These are phyloP conservation scores for Penicillium capsulatum DNA, from an alignment of 2,329 filamentous ascomycete species.

Conservation along the genomic window DNA sequence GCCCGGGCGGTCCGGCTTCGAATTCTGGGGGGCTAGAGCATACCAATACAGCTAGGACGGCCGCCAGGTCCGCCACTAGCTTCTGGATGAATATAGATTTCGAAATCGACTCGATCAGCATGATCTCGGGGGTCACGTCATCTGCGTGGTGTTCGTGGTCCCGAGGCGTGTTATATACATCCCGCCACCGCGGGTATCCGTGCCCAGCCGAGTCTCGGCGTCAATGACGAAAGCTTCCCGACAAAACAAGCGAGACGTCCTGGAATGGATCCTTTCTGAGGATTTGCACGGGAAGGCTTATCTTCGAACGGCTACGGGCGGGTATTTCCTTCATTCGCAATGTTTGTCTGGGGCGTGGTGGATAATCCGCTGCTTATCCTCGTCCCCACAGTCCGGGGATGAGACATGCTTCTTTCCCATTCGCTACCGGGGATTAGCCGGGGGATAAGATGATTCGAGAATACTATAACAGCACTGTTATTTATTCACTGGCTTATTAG, in stretches of 20 bases:
- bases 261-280: too few relatives aligned
- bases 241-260: neutral
- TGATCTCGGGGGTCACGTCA: constrained; percentile 12
- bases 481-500: too few relatives aligned
- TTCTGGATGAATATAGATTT: constrained; percentile 16
- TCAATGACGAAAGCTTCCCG: constrained; percentile 4
- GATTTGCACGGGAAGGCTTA: too few relatives aligned
- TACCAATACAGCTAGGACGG: constrained; percentile 21
- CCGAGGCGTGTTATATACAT: constrained; percentile 19
- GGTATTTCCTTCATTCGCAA: neutral
- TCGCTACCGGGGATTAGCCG: too few relatives aligned
- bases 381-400: too few relatives aligned
- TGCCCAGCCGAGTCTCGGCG: constrained; percentile 16
- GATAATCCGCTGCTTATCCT: too few relatives aligned
- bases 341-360: too few relatives aligned
- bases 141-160: constrained; percentile 1
- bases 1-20: too few relatives aligned
- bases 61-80: constrained; percentile 13
- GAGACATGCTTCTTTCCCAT: too few relatives aligned
- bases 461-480: too few relatives aligned
- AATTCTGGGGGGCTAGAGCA: too few relatives aligned
- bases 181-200: constrained; percentile 21
- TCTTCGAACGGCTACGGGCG: neutral
- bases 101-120: constrained; percentile 23
- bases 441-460: too few relatives aligned